Evolutionary conservation across 2,329 filamentous ascomycete genomes (phyloP), one percentile per base, ranked within the genome.

Genomic region (Hypoxylon sp.): DNA sequence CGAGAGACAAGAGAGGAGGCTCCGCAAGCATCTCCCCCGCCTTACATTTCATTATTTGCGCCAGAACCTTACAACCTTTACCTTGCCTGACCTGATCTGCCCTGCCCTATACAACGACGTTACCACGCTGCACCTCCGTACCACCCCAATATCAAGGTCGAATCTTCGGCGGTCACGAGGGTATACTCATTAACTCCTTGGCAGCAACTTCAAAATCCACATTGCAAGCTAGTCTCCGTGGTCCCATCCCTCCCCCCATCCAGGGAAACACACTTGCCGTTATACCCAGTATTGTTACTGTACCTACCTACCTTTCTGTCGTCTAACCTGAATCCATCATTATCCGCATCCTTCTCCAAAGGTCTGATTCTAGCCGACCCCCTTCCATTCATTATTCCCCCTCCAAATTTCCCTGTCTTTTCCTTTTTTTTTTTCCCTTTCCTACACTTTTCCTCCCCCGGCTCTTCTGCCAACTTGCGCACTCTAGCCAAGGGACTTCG

Each of bases 11-110:
- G 41, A 69, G 65, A 73, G 58, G 71, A 71, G 71, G 68, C 72
- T 72, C 72, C 72, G 70, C 72, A 70, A 43, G 59, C 58, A 57
- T 51, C 38, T 52, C 60, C 66, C 69, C 67, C 65, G 65, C 71
- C 65, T 70, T 69, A 64, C 66, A 66, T 71, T 70, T 70, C 49
- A 55, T 67, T 57, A 56, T 72, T 68, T 65, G 69, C 70, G 68
- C 72, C 70, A 73, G 67, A 68, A 55, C 34, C 34, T n/a, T 36
- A 36, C 34, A 53, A 53, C 67, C 69, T 60, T 64, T 53, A 60
- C 63, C 67, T 63, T 28, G 59, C 66, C 55, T 65, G 52, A 49
- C 67, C 55, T 57, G 48, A 51, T 60, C 19, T 45, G 51, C 23
- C 60, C 61, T 63, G 67, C 69, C 67, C 59, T 70, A 66, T 70